Conservation (phyloP, 2,329 filamentous ascomycete species). For the Stachybotrys chartarum region DNA sequence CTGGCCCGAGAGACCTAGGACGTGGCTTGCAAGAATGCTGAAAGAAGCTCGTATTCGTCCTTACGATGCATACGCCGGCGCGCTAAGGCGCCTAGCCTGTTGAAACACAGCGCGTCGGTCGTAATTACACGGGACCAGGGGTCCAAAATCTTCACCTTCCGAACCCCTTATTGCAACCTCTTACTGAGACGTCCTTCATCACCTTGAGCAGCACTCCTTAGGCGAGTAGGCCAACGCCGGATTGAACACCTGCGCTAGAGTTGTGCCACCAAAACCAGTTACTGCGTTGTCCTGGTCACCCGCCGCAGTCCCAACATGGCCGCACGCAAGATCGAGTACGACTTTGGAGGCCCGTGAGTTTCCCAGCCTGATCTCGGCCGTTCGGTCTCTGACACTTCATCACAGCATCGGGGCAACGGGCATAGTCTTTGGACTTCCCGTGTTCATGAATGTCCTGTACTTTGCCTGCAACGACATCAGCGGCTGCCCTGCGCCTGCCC, state of each 20-base stretch:
- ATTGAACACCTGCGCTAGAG: no score
- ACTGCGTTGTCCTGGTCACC: no score
- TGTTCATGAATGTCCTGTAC: constrained; percentile 64
- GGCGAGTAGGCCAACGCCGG: no score
- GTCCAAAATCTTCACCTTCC: neutral
- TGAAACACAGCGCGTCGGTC: neutral
- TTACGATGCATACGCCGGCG: no score
- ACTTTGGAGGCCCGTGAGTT: constrained; percentile 27
- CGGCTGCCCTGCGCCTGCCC: constrained; percentile 75
- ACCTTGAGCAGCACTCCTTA: neutral
- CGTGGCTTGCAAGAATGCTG: no score
- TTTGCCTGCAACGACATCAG: constrained; percentile 84
- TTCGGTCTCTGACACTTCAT: neutral
- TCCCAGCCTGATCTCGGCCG: no score
- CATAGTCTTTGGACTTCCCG: constrained; percentile 70
- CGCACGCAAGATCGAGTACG: constrained; percentile 10
- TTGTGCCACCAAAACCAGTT: no score
- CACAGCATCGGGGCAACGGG: constrained; percentile 61
- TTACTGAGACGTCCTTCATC: neutral
- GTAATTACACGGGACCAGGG: neutral
- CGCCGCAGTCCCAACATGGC: neutral
- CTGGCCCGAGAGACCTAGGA: no score
- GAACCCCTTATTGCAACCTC: neutral
- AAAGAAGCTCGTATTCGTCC: no score
- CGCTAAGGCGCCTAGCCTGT: neutral